phyloP scores from a whole-genome alignment of 441 rosid genomes.

The Pelargonium cotyledonis region DNA sequence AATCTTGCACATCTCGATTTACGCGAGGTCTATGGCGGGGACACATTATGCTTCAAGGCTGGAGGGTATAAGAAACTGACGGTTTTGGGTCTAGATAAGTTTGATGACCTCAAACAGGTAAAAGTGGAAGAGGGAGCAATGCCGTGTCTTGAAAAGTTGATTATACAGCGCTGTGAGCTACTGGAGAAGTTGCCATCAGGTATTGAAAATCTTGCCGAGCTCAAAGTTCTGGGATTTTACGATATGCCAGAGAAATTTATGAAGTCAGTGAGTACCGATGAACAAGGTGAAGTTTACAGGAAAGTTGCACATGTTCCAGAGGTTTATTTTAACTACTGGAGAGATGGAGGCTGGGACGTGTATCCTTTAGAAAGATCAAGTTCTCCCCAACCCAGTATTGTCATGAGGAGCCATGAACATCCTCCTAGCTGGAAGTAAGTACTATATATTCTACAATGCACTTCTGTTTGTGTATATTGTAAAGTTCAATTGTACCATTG shows the following conservation, averaged over 20 bases:
- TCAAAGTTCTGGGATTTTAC: conserved; percentile 30
- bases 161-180: conserved; percentile 28
- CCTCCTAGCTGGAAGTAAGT: conserved; percentile 13
- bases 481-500: no score
- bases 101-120: conserved; percentile 27
- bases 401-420: conserved; percentile 1
- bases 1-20: conserved; percentile 32
- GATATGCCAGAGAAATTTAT: conserved; percentile 36
- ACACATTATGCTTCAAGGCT: conserved; percentile 22
- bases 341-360: conserved; percentile 34
- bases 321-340: conserved; percentile 29
- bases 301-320: conserved; percentile 34
- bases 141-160: conserved; percentile 32
- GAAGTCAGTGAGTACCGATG: conserved; percentile 25
- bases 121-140: conserved; percentile 32
- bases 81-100: conserved; percentile 32
- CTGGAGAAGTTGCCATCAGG: conserved; percentile 39
- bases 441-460: not conserved
- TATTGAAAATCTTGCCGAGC: conserved; percentile 26
- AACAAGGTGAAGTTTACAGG: conserved; percentile 27
- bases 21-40: conserved; percentile 30
- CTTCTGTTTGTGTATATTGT: no score
- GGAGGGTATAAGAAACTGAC: conserved; percentile 33
- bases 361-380: conserved; percentile 25
- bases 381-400: not conserved